phyloP scores from a whole-genome alignment of 441 rosid genomes.

The Arabidopsis lyrata region DNA sequence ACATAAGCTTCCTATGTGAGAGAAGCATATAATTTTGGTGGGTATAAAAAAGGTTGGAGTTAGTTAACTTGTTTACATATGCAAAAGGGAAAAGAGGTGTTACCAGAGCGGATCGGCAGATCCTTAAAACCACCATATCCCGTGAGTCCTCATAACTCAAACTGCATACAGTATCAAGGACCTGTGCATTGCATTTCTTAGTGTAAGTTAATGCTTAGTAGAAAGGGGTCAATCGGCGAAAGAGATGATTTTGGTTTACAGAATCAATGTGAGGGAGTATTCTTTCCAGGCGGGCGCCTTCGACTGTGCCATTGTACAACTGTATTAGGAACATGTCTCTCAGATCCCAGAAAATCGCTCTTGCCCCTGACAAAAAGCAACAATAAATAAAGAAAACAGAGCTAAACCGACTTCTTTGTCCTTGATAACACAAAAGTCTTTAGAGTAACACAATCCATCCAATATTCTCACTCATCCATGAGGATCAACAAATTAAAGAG shows the following conservation, averaged over 20 bases:
- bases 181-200: slow-evolving; percentile 58
- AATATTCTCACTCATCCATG: slow-evolving; percentile 20
- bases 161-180: slow-evolving; percentile 80
- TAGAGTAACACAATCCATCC: slow-evolving; percentile 5
- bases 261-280: slow-evolving; percentile 78
- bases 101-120: slow-evolving; percentile 81
- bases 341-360: slow-evolving; percentile 92
- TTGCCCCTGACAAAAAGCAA: slow-evolving; percentile 63
- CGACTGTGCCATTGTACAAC: slow-evolving; percentile 79
- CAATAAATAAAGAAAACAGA: slow-evolving; percentile 13
- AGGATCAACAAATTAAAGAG: slow-evolving; percentile 6
- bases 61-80: slow-evolving; percentile 1
- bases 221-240: slow-evolving; percentile 12
- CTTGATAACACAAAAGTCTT: slow-evolving; percentile 13
- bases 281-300: slow-evolving; percentile 81
- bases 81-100: slow-evolving; percentile 25
- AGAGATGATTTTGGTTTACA: slow-evolving; percentile 54
- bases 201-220: slow-evolving; percentile 39
- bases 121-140: slow-evolving; percentile 84
- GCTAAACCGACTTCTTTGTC: slow-evolving; percentile 11
- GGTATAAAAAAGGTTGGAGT: slow-evolving; percentile 23
- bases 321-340: slow-evolving; percentile 75
- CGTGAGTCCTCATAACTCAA: slow-evolving; percentile 79
- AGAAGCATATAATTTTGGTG: slow-evolving; percentile 28
- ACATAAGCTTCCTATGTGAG: slow-evolving; percentile 74